Conservation (phyloP, 1,284 basidiomycete species). For the Wallemia mellicola region DNA sequence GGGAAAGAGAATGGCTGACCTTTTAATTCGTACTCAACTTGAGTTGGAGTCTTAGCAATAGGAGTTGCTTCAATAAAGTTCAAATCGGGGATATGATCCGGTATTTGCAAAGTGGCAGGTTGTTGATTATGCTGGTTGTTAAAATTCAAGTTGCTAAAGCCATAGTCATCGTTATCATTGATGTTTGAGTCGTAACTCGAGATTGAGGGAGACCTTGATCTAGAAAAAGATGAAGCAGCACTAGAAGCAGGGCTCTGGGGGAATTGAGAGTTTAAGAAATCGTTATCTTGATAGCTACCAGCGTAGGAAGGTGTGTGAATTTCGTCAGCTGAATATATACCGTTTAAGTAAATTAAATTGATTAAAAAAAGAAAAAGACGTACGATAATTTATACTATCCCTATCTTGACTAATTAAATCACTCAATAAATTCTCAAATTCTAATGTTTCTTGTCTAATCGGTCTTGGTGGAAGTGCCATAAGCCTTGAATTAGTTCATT, state of each 20-base stretch:
- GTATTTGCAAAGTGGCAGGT: neutral
- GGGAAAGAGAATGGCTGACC: neutral
- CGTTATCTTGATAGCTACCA: neutral
- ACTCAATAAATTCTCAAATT: neutral
- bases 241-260: neutral
- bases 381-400: neutral
- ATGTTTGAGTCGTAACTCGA: neutral
- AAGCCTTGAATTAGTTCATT: neutral
- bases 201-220: neutral
- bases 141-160: neutral
- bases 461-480: neutral
- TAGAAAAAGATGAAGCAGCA: neutral
- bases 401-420: neutral
- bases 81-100: neutral
- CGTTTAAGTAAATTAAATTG: neutral
- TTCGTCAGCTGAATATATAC: neutral
- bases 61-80: neutral
- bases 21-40: neutral
- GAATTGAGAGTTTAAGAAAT: neutral
- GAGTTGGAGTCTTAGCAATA: neutral
- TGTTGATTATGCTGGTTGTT: neutral
- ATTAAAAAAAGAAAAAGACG: neutral
- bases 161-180: neutral
- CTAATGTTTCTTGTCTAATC: neutral
- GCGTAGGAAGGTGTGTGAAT: neutral